Percentiles rank a stretch among this genome's conserved stretches.
Evolutionary conservation across 2,329 filamentous ascomycete species (phyloP).

Genomic region (Diplodia scrobiculata): DNA sequence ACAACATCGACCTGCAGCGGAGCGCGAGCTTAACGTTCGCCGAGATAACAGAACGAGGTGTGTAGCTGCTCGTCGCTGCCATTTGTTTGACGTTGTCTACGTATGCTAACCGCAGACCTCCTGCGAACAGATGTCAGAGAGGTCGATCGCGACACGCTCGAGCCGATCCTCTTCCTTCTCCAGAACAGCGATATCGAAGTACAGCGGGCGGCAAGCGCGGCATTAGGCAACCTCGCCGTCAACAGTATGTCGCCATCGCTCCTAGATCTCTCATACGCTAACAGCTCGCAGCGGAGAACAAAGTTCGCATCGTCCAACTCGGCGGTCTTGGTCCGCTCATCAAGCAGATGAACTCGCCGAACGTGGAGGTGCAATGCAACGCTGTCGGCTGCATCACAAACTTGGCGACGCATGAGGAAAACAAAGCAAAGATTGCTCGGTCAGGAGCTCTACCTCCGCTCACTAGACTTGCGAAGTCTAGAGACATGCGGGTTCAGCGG

Average conservation of each 20-base stretch:
- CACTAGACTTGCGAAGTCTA: slow-evolving; percentile 90
- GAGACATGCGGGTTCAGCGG: slow-evolving; percentile 96
- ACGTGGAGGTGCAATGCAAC: slow-evolving; percentile 99
- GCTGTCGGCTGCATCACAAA: slow-evolving; percentile 99
- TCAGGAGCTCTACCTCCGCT: slow-evolving; percentile 90
- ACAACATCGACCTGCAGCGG: slow-evolving; percentile 96
- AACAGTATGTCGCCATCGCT: slow-evolving; percentile 67
- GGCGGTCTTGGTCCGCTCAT: slow-evolving; percentile 90
- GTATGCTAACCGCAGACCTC: slow-evolving; percentile 31
- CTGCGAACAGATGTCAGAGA: slow-evolving; percentile 80
- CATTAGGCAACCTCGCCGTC: slow-evolving; percentile 91
- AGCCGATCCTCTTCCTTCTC: slow-evolving; percentile 91
- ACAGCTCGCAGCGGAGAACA: slow-evolving; percentile 81
- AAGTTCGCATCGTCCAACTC: slow-evolving; percentile 90
- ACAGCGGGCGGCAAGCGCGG: slow-evolving; percentile 92
- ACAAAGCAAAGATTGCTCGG: slow-evolving; percentile 96
- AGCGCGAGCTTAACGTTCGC: slow-evolving; percentile 98
- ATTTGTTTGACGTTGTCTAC: slow-evolving; percentile 15
- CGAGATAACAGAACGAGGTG: slow-evolving; percentile 97
- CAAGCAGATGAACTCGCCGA: slow-evolving; percentile 95
- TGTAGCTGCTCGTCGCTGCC: slow-evolving; percentile 29
- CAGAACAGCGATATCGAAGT: slow-evolving; percentile 97
- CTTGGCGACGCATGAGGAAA: slow-evolving; percentile 95
- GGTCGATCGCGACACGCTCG: slow-evolving; percentile 90
- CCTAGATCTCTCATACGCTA: slow-evolving; percentile 42